These are phyloP conservation scores for Petunia hybrid DNA, from an alignment of 305 asterid genomes.

Conservation along the genomic window DNA sequence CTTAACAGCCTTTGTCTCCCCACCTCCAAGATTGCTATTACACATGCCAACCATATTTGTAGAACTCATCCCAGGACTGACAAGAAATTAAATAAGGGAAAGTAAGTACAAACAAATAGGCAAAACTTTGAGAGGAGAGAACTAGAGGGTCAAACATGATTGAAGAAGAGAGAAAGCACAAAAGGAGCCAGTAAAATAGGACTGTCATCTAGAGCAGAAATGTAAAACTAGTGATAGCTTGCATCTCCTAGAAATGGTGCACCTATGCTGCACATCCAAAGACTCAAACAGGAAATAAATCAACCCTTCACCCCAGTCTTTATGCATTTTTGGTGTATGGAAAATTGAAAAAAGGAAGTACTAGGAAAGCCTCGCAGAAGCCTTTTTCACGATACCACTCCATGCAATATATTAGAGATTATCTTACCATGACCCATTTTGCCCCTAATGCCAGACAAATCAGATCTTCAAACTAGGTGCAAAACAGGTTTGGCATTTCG, in stretches of 20 bases:
- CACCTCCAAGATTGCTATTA: slow-evolving; percentile 50
- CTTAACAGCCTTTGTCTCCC: slow-evolving; percentile 55
- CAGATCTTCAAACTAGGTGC: background rate
- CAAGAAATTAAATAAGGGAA: slow-evolving; percentile 38
- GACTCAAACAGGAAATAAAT: background rate
- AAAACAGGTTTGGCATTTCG: background rate
- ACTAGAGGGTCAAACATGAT: slow-evolving; percentile 23
- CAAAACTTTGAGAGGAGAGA: background rate
- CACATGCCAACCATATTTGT: slow-evolving; percentile 41
- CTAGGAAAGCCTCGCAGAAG: background rate
- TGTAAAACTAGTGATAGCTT: slow-evolving; percentile 1
- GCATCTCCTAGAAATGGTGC: slow-evolving; percentile 8
- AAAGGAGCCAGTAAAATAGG: background rate
- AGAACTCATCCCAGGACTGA: slow-evolving; percentile 59
- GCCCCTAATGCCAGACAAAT: background rate
- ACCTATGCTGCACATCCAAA: background rate
- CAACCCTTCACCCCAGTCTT: background rate
- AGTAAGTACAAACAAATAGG: slow-evolving; percentile 27
- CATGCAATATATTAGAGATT: background rate
- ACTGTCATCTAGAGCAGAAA: background rate
- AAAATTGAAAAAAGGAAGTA: background rate
- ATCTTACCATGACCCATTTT: background rate
- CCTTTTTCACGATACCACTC: background rate
- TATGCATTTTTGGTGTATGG: background rate
- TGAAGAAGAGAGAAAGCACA: background rate